These are phyloP conservation scores for Ustilago tritici DNA, from an alignment of 1,284 basidiomycete genomes.

Conservation along the genomic window DNA sequence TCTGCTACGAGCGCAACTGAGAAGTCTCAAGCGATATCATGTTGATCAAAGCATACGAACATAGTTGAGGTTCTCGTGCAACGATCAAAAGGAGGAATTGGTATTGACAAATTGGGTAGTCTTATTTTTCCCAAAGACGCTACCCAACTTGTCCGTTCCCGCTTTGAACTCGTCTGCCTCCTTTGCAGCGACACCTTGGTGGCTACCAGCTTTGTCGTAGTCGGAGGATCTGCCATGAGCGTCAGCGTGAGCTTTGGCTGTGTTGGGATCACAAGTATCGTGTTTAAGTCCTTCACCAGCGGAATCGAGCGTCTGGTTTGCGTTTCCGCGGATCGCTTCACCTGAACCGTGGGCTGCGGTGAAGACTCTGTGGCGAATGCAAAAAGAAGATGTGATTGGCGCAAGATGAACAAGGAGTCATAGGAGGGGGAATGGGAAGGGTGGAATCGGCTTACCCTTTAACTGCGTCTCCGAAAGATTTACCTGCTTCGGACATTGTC, in stretches of 20 bases:
- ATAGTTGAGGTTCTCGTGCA: background rate
- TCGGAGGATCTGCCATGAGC: constrained; percentile 26
- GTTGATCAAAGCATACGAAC: background rate
- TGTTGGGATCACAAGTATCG: constrained; percentile 3
- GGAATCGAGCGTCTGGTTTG: constrained; percentile 52
- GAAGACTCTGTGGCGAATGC: constrained; percentile 35
- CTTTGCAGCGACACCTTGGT: constrained; percentile 29
- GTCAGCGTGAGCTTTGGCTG: background rate
- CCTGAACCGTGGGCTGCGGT: constrained; percentile 51
- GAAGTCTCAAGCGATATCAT: background rate
- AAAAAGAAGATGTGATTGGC: background rate
- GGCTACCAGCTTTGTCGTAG: constrained; percentile 19
- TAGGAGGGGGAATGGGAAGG: background rate
- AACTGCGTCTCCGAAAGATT: constrained; percentile 52
- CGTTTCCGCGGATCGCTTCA: constrained; percentile 57
- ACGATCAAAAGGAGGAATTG: background rate
- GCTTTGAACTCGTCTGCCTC: constrained; percentile 36
- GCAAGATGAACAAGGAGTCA: background rate
- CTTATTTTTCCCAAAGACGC: constrained; percentile 10
- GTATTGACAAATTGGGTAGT: background rate
- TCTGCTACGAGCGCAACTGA: no score
- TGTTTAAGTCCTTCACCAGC: constrained; percentile 51
- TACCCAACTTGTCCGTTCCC: constrained; percentile 19
- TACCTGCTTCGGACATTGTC: constrained; percentile 23
- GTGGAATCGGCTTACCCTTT: constrained; percentile 52